A percentile compares a stretch with the other conserved stretches of the same genome.
Evolutionary conservation across 306 rosid species (phyloP).

Genomic region (Urtica urens): DNA sequence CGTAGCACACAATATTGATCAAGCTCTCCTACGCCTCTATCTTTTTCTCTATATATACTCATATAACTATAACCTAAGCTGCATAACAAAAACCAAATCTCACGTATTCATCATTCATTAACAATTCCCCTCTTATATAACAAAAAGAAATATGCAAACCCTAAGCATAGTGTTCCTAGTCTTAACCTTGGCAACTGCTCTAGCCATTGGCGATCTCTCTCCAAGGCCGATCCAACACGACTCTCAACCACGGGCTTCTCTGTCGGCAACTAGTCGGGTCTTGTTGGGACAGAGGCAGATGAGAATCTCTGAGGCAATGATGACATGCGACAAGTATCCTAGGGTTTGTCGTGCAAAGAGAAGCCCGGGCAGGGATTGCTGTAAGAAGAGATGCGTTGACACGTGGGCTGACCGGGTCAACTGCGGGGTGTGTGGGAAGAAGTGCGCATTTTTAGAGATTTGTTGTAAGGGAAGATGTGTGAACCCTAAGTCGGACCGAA

Average conservation of each 20-base stretch:
- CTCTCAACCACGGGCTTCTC: background rate
- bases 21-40: too few species aligned
- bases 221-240: slow-evolving; percentile 1
- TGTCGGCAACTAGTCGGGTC: slow-evolving; percentile 9
- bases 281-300: slow-evolving; percentile 13
- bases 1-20: too few species aligned
- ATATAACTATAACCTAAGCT: too few species aligned
- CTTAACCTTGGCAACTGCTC: slow-evolving; percentile 26
- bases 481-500: slow-evolving; percentile 31
- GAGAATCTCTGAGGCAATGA: background rate
- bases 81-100: too few species aligned
- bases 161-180: slow-evolving; percentile 13
- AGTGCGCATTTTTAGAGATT: slow-evolving; percentile 36
- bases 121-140: background rate
- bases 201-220: slow-evolving; percentile 21
- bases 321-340: slow-evolving; percentile 40
- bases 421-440: slow-evolving; percentile 62
- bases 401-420: slow-evolving; percentile 26
- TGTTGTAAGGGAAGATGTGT: slow-evolving; percentile 61
- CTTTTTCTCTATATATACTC: too few species aligned
- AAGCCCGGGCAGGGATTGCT: slow-evolving; percentile 40
- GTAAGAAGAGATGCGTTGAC: slow-evolving; percentile 42
- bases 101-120: too few species aligned
- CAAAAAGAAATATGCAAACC: slow-evolving; percentile 25
- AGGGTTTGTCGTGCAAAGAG: slow-evolving; percentile 28